These are phyloP conservation scores for Curvularia sp. DNA, from an alignment of 2,329 filamentous ascomycete species.

Conservation along the genomic window DNA sequence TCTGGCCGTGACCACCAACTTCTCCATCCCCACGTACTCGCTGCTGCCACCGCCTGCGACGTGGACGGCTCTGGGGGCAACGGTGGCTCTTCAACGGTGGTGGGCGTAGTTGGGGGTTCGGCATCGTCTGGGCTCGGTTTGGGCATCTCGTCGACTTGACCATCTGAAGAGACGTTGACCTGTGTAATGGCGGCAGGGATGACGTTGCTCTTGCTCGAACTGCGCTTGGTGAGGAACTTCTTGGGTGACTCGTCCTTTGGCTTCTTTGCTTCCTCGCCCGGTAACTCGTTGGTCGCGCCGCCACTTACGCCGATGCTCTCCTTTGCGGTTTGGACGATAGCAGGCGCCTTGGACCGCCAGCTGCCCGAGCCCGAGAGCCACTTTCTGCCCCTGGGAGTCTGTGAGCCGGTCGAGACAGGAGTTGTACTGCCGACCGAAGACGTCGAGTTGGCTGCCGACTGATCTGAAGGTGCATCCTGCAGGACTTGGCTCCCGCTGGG, in stretches of 20 bases:
- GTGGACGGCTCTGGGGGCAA: constrained; percentile 53
- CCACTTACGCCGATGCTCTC: constrained; percentile 56
- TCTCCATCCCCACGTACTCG: constrained; percentile 51
- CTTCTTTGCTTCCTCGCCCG: constrained; percentile 39
- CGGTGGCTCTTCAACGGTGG: constrained; percentile 46
- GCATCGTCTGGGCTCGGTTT: constrained; percentile 29
- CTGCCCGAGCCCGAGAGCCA: constrained; percentile 55
- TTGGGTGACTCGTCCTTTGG: constrained; percentile 39
- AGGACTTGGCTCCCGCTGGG: constrained; percentile 26
- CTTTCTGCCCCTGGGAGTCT: constrained; percentile 41
- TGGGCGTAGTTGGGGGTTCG: constrained; percentile 18
- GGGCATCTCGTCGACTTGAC: constrained; percentile 37
- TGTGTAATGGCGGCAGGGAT: constrained; percentile 56
- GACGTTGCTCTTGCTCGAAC: constrained; percentile 55
- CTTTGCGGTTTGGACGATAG: constrained; percentile 55
- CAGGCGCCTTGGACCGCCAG: constrained; percentile 56
- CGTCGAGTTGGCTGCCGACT: constrained; percentile 23
- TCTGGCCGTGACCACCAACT: constrained; percentile 61
- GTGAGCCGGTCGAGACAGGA: constrained; percentile 26
- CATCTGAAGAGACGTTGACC: constrained; percentile 53
- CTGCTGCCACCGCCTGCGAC: constrained; percentile 14
- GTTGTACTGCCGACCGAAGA: constrained; percentile 22
- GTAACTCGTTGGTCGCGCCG: constrained; percentile 53
- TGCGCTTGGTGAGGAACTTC: constrained; percentile 53
- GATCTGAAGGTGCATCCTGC: constrained; percentile 24